phyloP scores from a whole-genome alignment of 768 basidiomycete species.

The Saitozyma podzolica region DNA sequence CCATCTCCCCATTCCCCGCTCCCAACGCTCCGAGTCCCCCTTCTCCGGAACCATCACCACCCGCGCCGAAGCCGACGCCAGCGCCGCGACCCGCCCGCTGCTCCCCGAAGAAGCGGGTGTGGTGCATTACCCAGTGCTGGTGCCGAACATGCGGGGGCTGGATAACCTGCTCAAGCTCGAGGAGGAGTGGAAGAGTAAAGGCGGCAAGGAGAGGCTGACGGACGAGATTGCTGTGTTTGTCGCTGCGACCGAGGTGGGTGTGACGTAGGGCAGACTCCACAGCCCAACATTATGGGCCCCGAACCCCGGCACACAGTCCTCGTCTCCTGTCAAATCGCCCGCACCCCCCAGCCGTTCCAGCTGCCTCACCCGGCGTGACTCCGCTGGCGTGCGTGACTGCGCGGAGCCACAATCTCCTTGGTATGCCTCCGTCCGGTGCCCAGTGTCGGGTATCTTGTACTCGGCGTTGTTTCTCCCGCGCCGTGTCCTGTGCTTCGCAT shows the following conservation, averaged over 20 bases:
- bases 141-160: slow-evolving; percentile 77
- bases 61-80: too few relatives aligned
- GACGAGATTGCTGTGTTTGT: slow-evolving; percentile 88
- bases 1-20: neutral
- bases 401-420: too few relatives aligned
- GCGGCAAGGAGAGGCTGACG: slow-evolving; percentile 58
- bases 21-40: slow-evolving; percentile 8
- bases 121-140: slow-evolving; percentile 73
- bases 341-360: too few relatives aligned
- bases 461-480: too few relatives aligned
- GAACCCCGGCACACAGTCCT: neutral
- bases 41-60: slow-evolving; percentile 5
- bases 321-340: too few relatives aligned
- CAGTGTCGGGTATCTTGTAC: neutral
- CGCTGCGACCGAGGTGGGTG: slow-evolving; percentile 69
- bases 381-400: too few relatives aligned
- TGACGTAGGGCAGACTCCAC: neutral
- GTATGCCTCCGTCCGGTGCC: neutral
- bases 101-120: neutral
- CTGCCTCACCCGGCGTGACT: too few relatives aligned
- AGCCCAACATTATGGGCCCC: neutral
- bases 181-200: slow-evolving; percentile 50
- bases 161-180: slow-evolving; percentile 67
- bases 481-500: too few relatives aligned
- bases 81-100: too few relatives aligned